Percentiles rank a stretch among this genome's conserved stretches.
phyloP scores from a whole-genome alignment of 345 rosid genomes.

The Moricandia moricandioides region DNA sequence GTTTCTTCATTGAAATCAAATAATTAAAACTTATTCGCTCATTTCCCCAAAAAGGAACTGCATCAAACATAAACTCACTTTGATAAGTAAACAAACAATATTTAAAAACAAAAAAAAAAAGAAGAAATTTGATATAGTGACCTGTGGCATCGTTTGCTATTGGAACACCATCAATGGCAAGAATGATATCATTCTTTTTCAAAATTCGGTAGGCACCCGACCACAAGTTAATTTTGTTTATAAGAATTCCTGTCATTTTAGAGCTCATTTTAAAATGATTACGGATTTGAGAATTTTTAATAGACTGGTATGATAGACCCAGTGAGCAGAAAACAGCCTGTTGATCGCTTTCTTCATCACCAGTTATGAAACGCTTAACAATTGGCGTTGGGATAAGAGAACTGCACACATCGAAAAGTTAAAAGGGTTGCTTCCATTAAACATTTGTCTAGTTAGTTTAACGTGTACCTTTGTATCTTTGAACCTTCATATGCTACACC shows the following conservation, averaged over 20 bases:
- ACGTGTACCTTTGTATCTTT: not conserved
- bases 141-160: not conserved
- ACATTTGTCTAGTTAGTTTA: no score
- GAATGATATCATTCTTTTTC: not conserved
- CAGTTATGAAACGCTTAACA: not conserved
- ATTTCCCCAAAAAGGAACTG: not conserved
- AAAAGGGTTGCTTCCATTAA: not conserved
- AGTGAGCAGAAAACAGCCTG: not conserved
- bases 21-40: not conserved
- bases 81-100: not conserved
- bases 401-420: no score
- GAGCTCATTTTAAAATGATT: not conserved
- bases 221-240: not conserved
- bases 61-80: not conserved
- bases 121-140: not conserved
- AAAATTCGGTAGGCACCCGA: not conserved
- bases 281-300: not conserved
- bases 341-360: not conserved
- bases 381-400: not conserved
- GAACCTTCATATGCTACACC: not conserved
- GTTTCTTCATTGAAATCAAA: not conserved
- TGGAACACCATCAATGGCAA: not conserved
- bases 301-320: not conserved
- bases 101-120: not conserved
- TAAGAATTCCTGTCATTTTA: not conserved